These are phyloP conservation scores for Fragaria nilgerrensis DNA, from an alignment of 306 rosid genomes.

Conservation along the genomic window DNA sequence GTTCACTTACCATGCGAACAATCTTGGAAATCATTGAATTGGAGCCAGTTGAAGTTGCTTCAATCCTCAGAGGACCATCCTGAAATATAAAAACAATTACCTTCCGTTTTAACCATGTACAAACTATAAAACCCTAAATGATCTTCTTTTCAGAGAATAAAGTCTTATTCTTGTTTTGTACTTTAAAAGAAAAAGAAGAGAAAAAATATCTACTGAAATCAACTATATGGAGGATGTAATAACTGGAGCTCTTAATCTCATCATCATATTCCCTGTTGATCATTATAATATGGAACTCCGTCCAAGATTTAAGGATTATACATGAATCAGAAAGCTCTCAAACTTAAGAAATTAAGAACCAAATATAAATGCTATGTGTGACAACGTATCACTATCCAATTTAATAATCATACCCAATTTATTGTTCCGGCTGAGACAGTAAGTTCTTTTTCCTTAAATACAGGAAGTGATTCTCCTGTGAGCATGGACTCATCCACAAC, in stretches of 20 bases:
- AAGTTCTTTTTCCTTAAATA: conserved; percentile 82
- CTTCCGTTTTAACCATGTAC: conserved; percentile 17
- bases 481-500: conserved; percentile 99
- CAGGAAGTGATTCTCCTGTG: conserved; percentile 96
- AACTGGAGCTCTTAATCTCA: neutral
- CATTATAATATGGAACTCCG: neutral
- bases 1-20: conserved; percentile 76
- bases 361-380: neutral
- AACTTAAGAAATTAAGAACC: neutral
- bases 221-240: neutral
- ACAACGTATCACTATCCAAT: conserved; percentile 18
- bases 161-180: neutral
- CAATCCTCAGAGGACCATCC: conserved; percentile 97
- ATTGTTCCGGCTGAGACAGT: conserved; percentile 88
- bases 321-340: neutral
- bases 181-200: neutral
- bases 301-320: conserved; percentile 1
- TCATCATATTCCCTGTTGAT: neutral
- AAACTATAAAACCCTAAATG: too few relatives aligned
- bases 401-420: conserved; percentile 72
- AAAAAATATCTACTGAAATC: too few relatives aligned
- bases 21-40: conserved; percentile 90
- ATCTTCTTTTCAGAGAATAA: neutral
- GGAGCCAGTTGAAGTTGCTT: conserved; percentile 95
- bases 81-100: conserved; percentile 39